Evolutionary conservation across 441 rosid species (phyloP), one percentile per base, ranked within the genome.

Genomic region (Erysimum pusillum): DNA sequence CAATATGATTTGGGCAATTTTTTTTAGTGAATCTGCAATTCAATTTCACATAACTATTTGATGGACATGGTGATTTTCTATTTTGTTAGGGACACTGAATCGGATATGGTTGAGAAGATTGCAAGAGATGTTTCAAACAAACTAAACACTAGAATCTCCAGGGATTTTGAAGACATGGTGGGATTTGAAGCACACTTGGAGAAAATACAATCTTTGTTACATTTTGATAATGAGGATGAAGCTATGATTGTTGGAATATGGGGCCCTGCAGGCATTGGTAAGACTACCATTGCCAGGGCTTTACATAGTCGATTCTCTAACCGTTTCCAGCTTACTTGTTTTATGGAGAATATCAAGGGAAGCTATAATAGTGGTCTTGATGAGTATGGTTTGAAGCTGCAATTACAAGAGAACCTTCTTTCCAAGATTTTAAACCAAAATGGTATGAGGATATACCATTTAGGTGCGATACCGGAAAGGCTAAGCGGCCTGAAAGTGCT

Each of bases 51-150:
- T 35, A 8, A 35, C 44, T 39, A 39, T 39, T 39, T 39, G 44
- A 39, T 39, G 44, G 5, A 10, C 12, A 39, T 2, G 1, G 1
- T 15, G 17, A 6, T 45, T 45, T 2, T 45, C 20, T 45, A 1
- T 45, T 10, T 39, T 48, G 10, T 34, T 46, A 71, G 76, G 76
- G 76, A 63, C 12, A 53, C 41, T 1, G 70, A 73, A 63, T 13
- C 70, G 7, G 8, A 73, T 25, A 73, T 73, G 76, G 63, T 73
- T 1, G 59, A 74, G 34, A 45, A 66, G n/a, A 57, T 28, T 28
- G 31, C 31, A 28, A 28, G 31, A 3, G 31, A 28, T 28, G 31
- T 28, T 28, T 28, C 31, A 58, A 10, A 58, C 63, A 35, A 35
- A 35, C 28, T 25, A 25, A 25, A 25, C 28, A 25, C 28, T 25